phyloP scores from a whole-genome alignment of 2,329 filamentous ascomycete species.

The Paecilomyces fulvus region DNA sequence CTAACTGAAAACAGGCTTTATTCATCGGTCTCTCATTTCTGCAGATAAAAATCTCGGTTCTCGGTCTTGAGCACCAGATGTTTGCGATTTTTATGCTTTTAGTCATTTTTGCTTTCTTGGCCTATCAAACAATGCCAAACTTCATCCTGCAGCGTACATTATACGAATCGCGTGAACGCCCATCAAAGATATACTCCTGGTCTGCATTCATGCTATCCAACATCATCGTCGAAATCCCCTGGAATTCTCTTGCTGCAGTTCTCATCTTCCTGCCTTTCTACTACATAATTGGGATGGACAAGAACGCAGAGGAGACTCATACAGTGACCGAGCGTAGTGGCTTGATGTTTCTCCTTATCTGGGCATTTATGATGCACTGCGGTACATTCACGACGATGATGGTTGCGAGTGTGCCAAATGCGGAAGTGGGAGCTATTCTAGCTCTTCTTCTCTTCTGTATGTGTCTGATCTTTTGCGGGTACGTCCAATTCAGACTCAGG shows the following conservation, averaged over 20 bases:
- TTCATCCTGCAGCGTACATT: conserved; percentile 51
- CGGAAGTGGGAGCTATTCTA: conserved; percentile 58
- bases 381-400: conserved; percentile 66
- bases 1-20: conserved; percentile 37
- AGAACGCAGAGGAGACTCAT: conserved; percentile 32
- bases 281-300: conserved; percentile 50
- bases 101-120: conserved; percentile 62
- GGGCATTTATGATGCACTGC: conserved; percentile 62
- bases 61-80: conserved; percentile 84
- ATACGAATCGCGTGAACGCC: conserved; percentile 53
- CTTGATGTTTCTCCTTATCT: conserved; percentile 56
- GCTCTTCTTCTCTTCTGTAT: conserved; percentile 55
- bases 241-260: conserved; percentile 52
- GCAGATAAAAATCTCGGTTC: conserved; percentile 62
- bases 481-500: not conserved
- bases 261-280: conserved; percentile 60
- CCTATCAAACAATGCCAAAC: conserved; percentile 49
- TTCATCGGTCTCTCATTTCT: conserved; percentile 83
- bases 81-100: conserved; percentile 81
- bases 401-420: conserved; percentile 60
- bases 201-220: conserved; percentile 62
- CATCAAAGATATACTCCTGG: conserved; percentile 68
- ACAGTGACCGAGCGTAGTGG: conserved; percentile 47
- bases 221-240: conserved; percentile 64
- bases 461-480: conserved; percentile 49